Percentiles rank a stretch among this genome's conserved stretches.
Conservation (phyloP, 2,329 filamentous ascomycete species). For the Colletotrichum filicis region DNA sequence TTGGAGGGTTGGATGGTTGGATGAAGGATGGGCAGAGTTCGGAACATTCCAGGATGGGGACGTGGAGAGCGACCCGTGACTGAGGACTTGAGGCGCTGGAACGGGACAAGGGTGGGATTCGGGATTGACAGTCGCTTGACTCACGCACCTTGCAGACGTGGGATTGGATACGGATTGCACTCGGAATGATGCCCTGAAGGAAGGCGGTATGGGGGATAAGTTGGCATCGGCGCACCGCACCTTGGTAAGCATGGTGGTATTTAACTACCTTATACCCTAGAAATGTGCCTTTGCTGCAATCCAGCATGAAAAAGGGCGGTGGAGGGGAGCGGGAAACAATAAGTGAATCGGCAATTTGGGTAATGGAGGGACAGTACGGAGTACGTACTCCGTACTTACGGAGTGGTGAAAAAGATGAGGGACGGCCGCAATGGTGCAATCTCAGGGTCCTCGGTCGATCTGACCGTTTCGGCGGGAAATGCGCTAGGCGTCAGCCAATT, state of each 20-base stretch:
- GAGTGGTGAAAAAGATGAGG: neutral
- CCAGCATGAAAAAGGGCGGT: too few relatives aligned
- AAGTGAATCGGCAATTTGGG: too few relatives aligned
- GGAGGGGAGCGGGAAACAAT: too few relatives aligned
- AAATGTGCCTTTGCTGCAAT: too few relatives aligned
- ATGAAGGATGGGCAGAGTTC: neutral
- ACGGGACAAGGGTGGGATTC: neutral
- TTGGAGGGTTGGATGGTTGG: neutral
- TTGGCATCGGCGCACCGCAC: neutral
- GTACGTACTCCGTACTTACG: too few relatives aligned
- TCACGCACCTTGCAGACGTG: conserved; percentile 3
- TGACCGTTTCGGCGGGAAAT: conserved; percentile 27
- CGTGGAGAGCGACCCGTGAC: neutral
- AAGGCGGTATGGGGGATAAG: neutral
- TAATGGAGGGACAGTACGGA: too few relatives aligned
- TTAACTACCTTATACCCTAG: too few relatives aligned
- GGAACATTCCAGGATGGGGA: neutral
- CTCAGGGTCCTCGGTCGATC: conserved; percentile 29
- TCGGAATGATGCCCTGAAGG: neutral
- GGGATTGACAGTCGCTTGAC: neutral
- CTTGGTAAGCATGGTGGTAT: neutral
- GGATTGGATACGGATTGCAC: conserved; percentile 1
- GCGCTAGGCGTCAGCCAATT: conserved; percentile 28
- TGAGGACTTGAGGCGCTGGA: neutral
- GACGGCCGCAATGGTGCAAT: conserved; percentile 17